phyloP scores from a whole-genome alignment of 257 asterid genomes.

The Scutellaria baicalensis region DNA sequence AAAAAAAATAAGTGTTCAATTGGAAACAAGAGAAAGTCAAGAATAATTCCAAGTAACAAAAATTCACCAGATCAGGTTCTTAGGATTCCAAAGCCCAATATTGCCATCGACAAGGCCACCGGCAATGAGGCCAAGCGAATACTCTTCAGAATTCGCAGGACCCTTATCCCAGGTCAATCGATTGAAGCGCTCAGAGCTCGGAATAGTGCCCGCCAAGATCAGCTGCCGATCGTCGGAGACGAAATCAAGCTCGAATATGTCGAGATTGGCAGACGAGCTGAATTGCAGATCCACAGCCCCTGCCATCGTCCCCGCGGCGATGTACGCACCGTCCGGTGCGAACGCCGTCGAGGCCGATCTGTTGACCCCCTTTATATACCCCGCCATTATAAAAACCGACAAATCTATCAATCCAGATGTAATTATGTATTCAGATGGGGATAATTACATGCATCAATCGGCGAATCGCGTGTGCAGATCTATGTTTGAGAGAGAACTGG shows the following conservation, averaged over 20 bases:
- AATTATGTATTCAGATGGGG: slow-evolving; percentile 6
- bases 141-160: slow-evolving; percentile 61
- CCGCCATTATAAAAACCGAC: slow-evolving; percentile 42
- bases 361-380: slow-evolving; percentile 66
- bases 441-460: slow-evolving; percentile 1
- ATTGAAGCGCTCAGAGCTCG: slow-evolving; percentile 84
- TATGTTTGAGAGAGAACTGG: slow-evolving; percentile 8
- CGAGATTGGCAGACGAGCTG: slow-evolving; percentile 93
- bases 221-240: slow-evolving; percentile 76
- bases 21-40: background rate
- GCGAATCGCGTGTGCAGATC: slow-evolving; percentile 22
- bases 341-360: slow-evolving; percentile 96
- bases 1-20: background rate
- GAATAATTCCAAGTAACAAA: slow-evolving; percentile 1
- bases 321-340: slow-evolving; percentile 75
- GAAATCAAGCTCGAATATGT: slow-evolving; percentile 83
- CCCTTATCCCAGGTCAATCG: slow-evolving; percentile 84
- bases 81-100: slow-evolving; percentile 96
- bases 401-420: slow-evolving; percentile 14
- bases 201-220: slow-evolving; percentile 48
- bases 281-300: slow-evolving; percentile 98
- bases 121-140: slow-evolving; percentile 70
- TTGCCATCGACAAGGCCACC: slow-evolving; percentile 97
- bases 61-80: slow-evolving; percentile 65
- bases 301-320: slow-evolving; percentile 99